Base-by-base conservation (phyloP, 139 green algal species). In the Chloropicon primus region DNA sequence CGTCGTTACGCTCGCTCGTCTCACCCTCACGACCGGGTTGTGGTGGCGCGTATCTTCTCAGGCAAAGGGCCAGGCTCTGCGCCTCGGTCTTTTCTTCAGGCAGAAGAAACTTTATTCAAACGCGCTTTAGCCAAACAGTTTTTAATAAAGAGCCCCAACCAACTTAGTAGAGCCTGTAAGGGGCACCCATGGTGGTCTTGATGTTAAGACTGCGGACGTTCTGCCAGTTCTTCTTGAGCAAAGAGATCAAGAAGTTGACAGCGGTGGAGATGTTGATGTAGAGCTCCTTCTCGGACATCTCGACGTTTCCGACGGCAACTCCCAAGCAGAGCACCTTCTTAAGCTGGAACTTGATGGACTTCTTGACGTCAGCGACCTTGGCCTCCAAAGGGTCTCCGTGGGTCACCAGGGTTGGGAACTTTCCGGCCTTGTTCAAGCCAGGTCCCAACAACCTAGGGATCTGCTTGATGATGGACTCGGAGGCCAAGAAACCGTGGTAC, bases 191-290 rank as follows among this genome's bases (percentile, higher is more conserved):
- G 84, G 87, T 92, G 78, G 83, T 90, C 94, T 99, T 99, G 84
- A 98, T 88, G 90, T 97, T 94, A 75, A 99, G 86, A 80, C 85
- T 94, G 82, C 91, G 90, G 27, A 98, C 95, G 88, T 99, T 99
- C 91, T 99, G 94, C 95, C 95, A 99, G 91, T 98, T 97, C 94
- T 98, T 99, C 92, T 98, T 98, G 53, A 99, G 89, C 88, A 99
- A 89, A 1, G 94, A 98, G 26, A 99, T 93, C 84, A 99, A 81
- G 89, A 99, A 99, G 88, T 99, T 99, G 86, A 99, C 84, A 73
- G 89, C 83, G 85, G 93, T 93, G 82, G 92, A 89, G 80, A 91
- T 89, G 85, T 91, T 94, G 54, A 91, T 76, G 85, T 89, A 90
- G 82, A 95, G 89, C 83, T 96, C 86, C 72, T 88, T 89, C 78